Base-by-base conservation (phyloP, 208 protist species). In the Leishmania guyanensis region DNA sequence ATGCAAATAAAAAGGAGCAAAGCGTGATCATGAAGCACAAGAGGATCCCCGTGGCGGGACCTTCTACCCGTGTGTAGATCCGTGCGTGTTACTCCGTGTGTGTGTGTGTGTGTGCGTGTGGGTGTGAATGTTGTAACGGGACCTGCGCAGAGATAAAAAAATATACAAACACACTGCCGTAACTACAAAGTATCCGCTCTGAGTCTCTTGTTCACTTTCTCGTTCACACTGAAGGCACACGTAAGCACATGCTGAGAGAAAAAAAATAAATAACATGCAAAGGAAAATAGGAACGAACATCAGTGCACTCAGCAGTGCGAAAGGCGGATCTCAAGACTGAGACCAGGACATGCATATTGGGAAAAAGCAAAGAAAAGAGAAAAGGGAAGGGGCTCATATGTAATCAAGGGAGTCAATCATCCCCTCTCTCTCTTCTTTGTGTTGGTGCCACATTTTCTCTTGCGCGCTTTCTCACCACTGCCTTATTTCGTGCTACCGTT, bases 401-500 rank as follows among this genome's bases (percentile, higher is more conserved):
- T 6, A 46, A 46, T 46, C 4, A 46, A 46, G 43, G 43, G 43
- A 46, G 43, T 46, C 43, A 46, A 46, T 46, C 43, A 46, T 46
- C 43, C 43, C 43, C 43, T 46, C 43, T 46, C 43, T 46, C 4
- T 46, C 43, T 46, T 46, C 43, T 46, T 46, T 4, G 43, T 46
- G 43, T 46, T 46, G 43, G 43, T 46, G 43, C 43, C 43, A 46
- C 43, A 46, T 46, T 6, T 6, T 46, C 43, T 46, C 43, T 46
- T 46, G 43, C 43, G 43, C 43, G 43, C 43, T 79, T 58, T 71
- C 56, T 36, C 46, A 46, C 54, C 70, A 65, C 70, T 83, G 17
- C 56, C 12, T 29, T 84, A 48, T 80, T 70, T 43, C 43, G 74
- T 68, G 56, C 77, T 80, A 66, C 26, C 14, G 65, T 22, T 71